Evolutionary conservation across 1,284 basidiomycete genomes (phyloP), one percentile per base, ranked within the genome.

Genomic region (Tranzscheliella williamsii): DNA sequence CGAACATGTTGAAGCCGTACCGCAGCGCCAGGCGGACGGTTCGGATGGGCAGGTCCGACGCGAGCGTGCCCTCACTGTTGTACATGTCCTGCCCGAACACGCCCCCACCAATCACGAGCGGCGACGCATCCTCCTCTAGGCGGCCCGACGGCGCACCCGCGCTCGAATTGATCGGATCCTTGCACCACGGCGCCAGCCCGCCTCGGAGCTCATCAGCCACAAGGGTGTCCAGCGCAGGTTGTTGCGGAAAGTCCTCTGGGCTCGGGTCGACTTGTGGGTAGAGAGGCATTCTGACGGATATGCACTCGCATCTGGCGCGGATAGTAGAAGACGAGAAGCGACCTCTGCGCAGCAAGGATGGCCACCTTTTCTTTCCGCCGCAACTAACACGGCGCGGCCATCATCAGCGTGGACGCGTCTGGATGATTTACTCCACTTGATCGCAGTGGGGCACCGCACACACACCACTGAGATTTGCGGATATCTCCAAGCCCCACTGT

Each of bases 1-100:
- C 94, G 74, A 98, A 91, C 0, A 89, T 88, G 37, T 81, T 84
- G 55, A 97, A 87, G 16, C 92, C 93, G 78, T 92, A 93, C 38
- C 89, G 42, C 39, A 76, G 53, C 21, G 68, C 67, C 18, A 93
- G 83, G 21, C 90, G 83, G 15, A 92, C 46, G 3, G 70, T 72
- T 29, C 56, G 67, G 12, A 70, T 36, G 22, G 69, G 65, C 4
- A 63, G 30, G 24, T 64, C 42, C 33, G 64, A 61, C 13, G 57
- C 39, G 6, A 70, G 27, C 4, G 65, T 58, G 15, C 44, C 26
- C 18, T 69, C 52, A 5, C 47, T 43, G 31, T 71, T 73, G 63
- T 73, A 76, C 69, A 73, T 73, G 27, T 68, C 72, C 1, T 51
- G 42, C 2, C 73, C 74, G 36, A 75, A 73, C 1, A 68, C 68